phyloP scores from a whole-genome alignment of 305 asterid species.

The Solanum hybrid region DNA sequence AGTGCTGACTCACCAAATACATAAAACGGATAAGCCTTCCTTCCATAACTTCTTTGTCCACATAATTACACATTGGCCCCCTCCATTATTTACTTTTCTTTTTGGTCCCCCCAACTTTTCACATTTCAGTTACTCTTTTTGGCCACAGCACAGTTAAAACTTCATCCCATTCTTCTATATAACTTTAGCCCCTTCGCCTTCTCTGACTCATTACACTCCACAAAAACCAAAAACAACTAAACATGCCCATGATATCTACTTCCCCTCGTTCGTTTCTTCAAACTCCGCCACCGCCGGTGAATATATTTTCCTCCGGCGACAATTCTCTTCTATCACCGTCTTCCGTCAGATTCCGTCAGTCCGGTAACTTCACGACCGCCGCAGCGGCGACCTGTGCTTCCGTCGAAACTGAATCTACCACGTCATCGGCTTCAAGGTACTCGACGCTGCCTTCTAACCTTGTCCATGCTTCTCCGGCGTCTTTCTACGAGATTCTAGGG shows the following conservation, averaged over 20 bases:
- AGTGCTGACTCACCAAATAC: background rate
- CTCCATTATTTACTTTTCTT: background rate
- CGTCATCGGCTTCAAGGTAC: background rate
- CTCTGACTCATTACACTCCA: background rate
- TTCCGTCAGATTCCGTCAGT: slow-evolving; percentile 15
- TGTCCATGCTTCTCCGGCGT: slow-evolving; percentile 10
- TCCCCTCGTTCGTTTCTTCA: slow-evolving; percentile 5
- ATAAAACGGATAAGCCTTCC: background rate
- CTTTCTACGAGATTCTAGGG: slow-evolving; percentile 38
- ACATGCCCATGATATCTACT: slow-evolving; percentile 3
- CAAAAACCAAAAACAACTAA: background rate
- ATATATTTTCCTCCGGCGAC: slow-evolving; percentile 13
- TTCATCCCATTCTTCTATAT: slow-evolving; percentile 2
- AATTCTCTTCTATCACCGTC: background rate
- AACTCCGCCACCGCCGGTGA: background rate
- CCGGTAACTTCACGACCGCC: slow-evolving; percentile 2
- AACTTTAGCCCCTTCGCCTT: background rate
- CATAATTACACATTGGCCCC: background rate
- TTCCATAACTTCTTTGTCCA: background rate
- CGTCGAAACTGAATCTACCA: slow-evolving; percentile 1
- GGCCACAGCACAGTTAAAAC: background rate
- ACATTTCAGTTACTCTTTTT: background rate
- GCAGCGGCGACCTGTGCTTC: slow-evolving; percentile 6
- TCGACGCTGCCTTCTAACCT: background rate
- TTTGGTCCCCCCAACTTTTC: background rate